phyloP scores from a whole-genome alignment of 169 alveolate genomes.

The Babesia bovis region DNA sequence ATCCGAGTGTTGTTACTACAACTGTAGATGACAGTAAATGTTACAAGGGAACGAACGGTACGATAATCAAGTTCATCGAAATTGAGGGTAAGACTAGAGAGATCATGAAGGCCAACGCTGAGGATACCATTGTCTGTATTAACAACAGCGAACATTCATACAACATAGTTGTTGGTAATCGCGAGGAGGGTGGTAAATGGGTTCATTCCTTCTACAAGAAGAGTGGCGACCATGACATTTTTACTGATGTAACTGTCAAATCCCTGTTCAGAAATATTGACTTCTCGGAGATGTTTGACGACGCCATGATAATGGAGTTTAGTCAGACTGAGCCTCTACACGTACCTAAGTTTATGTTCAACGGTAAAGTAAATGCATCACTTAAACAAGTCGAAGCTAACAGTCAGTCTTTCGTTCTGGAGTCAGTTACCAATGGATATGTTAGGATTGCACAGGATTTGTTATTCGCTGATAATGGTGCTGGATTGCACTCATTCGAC shows the following conservation, averaged over 20 bases:
- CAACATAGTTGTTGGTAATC: slow-evolving; percentile 19
- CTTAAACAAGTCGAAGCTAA: slow-evolving; percentile 11
- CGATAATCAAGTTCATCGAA: not conserved
- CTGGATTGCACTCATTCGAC: not conserved
- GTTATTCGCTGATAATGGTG: slow-evolving; percentile 1
- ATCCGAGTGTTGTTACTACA: not conserved
- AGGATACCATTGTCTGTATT: slow-evolving; percentile 6
- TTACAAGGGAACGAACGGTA: slow-evolving; percentile 22
- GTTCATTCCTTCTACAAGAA: slow-evolving; percentile 2
- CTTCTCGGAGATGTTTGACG: not conserved
- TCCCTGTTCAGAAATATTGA: not conserved
- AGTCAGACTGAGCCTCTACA: not conserved
- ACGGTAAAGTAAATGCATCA: slow-evolving; percentile 21
- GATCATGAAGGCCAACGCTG: not conserved
- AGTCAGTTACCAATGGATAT: slow-evolving; percentile 22
- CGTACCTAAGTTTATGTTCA: not conserved
- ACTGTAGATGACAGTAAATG: slow-evolving; percentile 2
- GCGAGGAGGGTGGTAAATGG: slow-evolving; percentile 5
- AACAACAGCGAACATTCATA: not conserved
- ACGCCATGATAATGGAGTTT: not conserved
- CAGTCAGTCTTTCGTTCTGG: not conserved
- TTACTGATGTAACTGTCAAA: slow-evolving; percentile 3
- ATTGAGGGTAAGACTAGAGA: slow-evolving; percentile 16
- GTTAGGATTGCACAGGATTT: not conserved
- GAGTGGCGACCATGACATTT: not conserved